These are phyloP conservation scores for Fonsecaea nubica DNA, from an alignment of 2,329 filamentous ascomycete genomes.

Conservation along the genomic window DNA sequence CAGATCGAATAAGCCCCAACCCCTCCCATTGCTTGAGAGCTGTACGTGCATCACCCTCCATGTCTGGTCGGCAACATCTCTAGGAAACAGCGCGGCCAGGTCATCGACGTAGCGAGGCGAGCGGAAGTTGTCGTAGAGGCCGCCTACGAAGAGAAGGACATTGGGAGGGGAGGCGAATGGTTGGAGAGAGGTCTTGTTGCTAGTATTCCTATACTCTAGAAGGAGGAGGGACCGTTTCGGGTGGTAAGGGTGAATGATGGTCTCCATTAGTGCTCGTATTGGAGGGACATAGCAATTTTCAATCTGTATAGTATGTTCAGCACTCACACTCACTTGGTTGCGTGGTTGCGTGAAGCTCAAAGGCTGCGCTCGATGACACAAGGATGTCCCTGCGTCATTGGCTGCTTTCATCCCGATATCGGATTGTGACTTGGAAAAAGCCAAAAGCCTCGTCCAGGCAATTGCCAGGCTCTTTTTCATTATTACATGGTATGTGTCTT, in stretches of 20 bases:
- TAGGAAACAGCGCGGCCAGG: slow-evolving; percentile 56
- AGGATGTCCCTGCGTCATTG: background rate
- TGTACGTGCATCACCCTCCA: slow-evolving; percentile 62
- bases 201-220: slow-evolving; percentile 34
- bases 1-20: slow-evolving; percentile 62
- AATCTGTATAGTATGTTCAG: background rate
- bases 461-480: background rate
- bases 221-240: slow-evolving; percentile 32
- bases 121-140: slow-evolving; percentile 63
- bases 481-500: background rate
- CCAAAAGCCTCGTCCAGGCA: background rate
- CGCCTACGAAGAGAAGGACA: slow-evolving; percentile 65
- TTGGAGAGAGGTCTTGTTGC: background rate
- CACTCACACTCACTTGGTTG: background rate
- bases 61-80: slow-evolving; percentile 41
- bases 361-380: background rate
- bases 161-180: slow-evolving; percentile 28
- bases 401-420: background rate
- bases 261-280: slow-evolving; percentile 18
- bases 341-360: background rate
- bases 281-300: background rate
- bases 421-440: background rate
- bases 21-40: slow-evolving; percentile 60
- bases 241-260: slow-evolving; percentile 33
- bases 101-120: slow-evolving; percentile 60